Conservation (phyloP, 2,329 filamentous ascomycete species). For the Epichloe sibirici region DNA sequence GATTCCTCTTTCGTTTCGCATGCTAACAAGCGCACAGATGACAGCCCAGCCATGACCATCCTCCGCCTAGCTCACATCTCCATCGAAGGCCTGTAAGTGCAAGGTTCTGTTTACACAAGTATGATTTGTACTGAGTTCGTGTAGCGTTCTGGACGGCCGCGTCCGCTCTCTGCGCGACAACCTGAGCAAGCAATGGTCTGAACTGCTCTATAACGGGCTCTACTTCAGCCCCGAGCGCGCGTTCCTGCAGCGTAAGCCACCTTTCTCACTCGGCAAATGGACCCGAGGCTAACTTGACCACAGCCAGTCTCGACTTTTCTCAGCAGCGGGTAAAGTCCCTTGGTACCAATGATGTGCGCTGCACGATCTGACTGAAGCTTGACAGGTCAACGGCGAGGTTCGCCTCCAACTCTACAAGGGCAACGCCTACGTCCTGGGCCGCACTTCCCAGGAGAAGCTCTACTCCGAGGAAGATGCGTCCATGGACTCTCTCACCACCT, state of each 20-base stretch:
- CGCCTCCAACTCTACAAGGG: slow-evolving; percentile 20
- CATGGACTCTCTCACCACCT: slow-evolving; percentile 34
- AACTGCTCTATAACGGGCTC: slow-evolving; percentile 1
- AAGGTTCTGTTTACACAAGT: not conserved
- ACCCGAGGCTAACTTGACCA: not conserved
- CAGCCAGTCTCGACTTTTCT: slow-evolving; percentile 3
- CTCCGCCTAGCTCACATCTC: not conserved
- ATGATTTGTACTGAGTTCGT: not conserved
- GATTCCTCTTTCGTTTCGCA: not conserved
- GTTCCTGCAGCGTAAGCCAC: not conserved
- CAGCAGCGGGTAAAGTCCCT: not conserved
- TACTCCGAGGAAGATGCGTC: slow-evolving; percentile 34
- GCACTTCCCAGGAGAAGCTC: slow-evolving; percentile 29
- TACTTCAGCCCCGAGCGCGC: slow-evolving; percentile 4
- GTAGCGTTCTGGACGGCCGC: not conserved
- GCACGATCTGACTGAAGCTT: not conserved
- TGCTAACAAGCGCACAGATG: not conserved
- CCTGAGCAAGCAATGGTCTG: slow-evolving; percentile 1
- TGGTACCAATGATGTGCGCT: no score
- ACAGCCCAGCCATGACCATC: slow-evolving; percentile 3
- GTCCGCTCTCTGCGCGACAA: slow-evolving; percentile 3
- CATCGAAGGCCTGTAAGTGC: slow-evolving; percentile 1
- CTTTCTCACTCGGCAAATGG: not conserved
- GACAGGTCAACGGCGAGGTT: slow-evolving; percentile 22
- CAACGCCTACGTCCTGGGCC: slow-evolving; percentile 28